Base-by-base conservation (phyloP, 169 alveolate genomes). In the Eimeria tenella region DNA sequence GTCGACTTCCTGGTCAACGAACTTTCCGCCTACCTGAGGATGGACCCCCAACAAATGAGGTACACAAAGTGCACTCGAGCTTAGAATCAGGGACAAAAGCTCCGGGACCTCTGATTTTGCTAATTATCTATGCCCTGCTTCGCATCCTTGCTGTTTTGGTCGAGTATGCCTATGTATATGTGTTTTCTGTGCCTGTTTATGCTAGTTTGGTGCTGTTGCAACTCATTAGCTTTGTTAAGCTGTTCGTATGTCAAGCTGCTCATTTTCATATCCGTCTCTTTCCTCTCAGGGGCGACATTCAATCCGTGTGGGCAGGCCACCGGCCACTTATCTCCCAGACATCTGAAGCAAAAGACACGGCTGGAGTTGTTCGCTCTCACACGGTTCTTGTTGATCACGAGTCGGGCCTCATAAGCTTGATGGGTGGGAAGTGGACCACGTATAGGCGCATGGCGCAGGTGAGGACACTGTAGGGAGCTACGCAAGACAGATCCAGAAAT, bases 401-500 rank as follows among this genome's bases (percentile, higher is more conserved):
- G 92, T 31, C 71, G 5, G 99, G 99, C 23, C 95, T 98, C 23
- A 96, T 98, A 6, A 97, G 98, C 70, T 96, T 98, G 15, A 94
- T 98, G 96, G 99, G 99, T 50, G 99, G 99, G 7, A 98, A 98
- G 95, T 98, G 99, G 99, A 98, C 99, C 3, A 97, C 98, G 21
- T 98, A 97, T 95, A 96, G 99, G 94, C 94, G 94, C 75, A 98
- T 98, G 99, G 99, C 99, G 2, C 98, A 97, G 93, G 97, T 86
- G 11, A 5, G 60, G 10, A 9, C 55, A 13, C 11, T 17, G 68
- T 10, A 58, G 68, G 68, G 11, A 13, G 68, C 19, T 10, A 17
- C 42, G 42, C 42, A 31, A 31, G 42, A 31, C 42, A 31, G 4
- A 31, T 31, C 42, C 42, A 31, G 42, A 31, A 31, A 31, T 31